Percentiles rank a stretch among this genome's conserved stretches.
phyloP scores from a whole-genome alignment of 768 basidiomycete species.

The Sporobolomyces roseus region DNA sequence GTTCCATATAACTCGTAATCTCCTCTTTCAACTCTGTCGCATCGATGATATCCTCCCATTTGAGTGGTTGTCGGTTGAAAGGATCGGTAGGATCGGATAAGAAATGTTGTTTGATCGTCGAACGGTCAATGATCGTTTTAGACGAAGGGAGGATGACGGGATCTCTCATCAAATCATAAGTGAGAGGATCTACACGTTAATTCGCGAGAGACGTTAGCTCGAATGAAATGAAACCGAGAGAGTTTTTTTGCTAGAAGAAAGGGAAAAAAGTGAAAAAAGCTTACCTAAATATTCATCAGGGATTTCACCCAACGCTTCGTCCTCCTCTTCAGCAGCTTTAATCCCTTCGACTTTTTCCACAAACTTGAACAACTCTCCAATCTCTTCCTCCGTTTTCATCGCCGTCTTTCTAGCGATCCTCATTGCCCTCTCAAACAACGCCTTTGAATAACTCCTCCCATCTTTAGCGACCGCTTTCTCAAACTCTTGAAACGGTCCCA shows the following conservation, averaged over 20 bases:
- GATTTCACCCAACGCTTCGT: slow-evolving; percentile 80
- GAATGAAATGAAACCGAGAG: slow-evolving; percentile 8
- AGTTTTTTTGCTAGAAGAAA: background rate
- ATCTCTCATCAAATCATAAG: slow-evolving; percentile 90
- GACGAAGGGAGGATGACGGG: slow-evolving; percentile 88
- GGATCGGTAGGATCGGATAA: slow-evolving; percentile 89
- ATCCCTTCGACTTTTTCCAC: slow-evolving; percentile 77
- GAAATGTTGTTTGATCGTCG: slow-evolving; percentile 91
- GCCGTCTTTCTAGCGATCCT: slow-evolving; percentile 60
- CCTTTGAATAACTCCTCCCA: slow-evolving; percentile 81
- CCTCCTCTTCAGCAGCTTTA: slow-evolving; percentile 69
- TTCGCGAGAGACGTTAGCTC: background rate
- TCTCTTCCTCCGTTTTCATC: slow-evolving; percentile 73
- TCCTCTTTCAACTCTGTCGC: slow-evolving; percentile 62
- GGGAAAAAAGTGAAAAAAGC: slow-evolving; percentile 42
- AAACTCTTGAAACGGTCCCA: slow-evolving; percentile 74
- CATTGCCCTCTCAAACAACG: slow-evolving; percentile 74
- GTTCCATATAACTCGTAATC: slow-evolving; percentile 67
- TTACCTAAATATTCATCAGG: slow-evolving; percentile 92
- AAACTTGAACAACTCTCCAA: slow-evolving; percentile 66
- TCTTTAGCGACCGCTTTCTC: slow-evolving; percentile 84
- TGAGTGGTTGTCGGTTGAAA: slow-evolving; percentile 82
- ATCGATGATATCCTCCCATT: slow-evolving; percentile 66
- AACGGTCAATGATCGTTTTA: slow-evolving; percentile 68
- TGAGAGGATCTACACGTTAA: slow-evolving; percentile 82